Evolutionary conservation across 2,329 filamentous ascomycete species (phyloP).

Genomic region (Exutisphaerella laricina): DNA sequence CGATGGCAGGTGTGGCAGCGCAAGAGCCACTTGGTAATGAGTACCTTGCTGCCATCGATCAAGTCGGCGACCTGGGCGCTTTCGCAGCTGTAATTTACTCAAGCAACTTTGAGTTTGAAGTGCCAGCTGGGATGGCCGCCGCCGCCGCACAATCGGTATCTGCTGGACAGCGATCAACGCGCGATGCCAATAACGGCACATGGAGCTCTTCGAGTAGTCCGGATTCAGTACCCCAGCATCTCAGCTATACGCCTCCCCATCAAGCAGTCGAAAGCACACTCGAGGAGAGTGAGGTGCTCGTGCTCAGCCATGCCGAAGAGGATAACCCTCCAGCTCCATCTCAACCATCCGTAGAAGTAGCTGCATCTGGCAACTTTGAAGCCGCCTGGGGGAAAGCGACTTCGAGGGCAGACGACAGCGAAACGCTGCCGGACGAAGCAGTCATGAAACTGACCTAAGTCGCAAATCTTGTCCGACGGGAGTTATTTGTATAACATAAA

Average conservation of each 20-base stretch:
- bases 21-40: constrained; percentile 40
- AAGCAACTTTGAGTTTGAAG: constrained; percentile 63
- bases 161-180: constrained; percentile 1
- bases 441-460: constrained; percentile 6
- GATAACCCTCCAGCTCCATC: constrained; percentile 6
- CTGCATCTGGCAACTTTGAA: constrained; percentile 14
- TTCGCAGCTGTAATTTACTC: constrained; percentile 85
- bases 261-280: constrained; percentile 15
- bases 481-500: not conserved
- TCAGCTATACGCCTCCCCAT: constrained; percentile 9
- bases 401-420: constrained; percentile 3
- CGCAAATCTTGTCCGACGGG: not conserved
- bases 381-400: constrained; percentile 20
- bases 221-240: constrained; percentile 11
- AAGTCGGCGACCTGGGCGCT: constrained; percentile 68
- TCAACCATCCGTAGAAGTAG: not conserved
- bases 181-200: not conserved
- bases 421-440: constrained; percentile 5
- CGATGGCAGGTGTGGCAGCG: constrained; percentile 26
- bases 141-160: constrained; percentile 3
- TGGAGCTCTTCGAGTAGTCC: constrained; percentile 13
- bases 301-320: constrained; percentile 15
- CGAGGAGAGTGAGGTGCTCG: constrained; percentile 18
- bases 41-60: constrained; percentile 62
- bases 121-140: constrained; percentile 29